Evolutionary conservation across 1,284 basidiomycete species (phyloP).

Genomic region (Papiliotrema nemorosa): DNA sequence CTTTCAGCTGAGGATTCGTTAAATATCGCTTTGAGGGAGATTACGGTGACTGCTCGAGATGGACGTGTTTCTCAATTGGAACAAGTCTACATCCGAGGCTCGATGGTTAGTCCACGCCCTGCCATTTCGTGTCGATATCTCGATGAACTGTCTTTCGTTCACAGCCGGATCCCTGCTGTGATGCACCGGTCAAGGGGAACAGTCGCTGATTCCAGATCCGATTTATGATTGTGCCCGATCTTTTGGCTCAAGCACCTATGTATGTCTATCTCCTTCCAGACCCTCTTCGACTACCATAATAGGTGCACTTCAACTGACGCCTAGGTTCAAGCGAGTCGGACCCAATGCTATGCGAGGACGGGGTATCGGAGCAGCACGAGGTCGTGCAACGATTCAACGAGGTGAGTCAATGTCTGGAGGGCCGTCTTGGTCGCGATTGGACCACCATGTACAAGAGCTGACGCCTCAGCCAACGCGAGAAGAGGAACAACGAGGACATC

Average conservation of each 20-base stretch:
- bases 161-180: background rate
- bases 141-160: background rate
- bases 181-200: background rate
- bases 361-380: conserved; percentile 82
- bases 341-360: conserved; percentile 98
- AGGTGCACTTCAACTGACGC: too few species aligned
- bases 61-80: conserved; percentile 98
- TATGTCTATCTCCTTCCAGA: conserved; percentile 51
- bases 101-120: conserved; percentile 59
- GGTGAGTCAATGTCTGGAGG: conserved; percentile 21
- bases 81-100: conserved; percentile 98
- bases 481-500: conserved; percentile 46
- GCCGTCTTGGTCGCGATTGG: background rate
- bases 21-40: conserved; percentile 93
- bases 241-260: conserved; percentile 99
- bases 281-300: background rate
- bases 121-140: too few species aligned
- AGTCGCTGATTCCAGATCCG: conserved; percentile 54
- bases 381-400: conserved; percentile 50
- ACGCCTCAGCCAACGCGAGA: conserved; percentile 42
- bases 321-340: conserved; percentile 96
- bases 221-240: conserved; percentile 99
- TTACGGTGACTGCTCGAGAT: conserved; percentile 96
- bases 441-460: conserved; percentile 1
- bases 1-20: conserved; percentile 91